Percentiles rank a stretch among this genome's conserved stretches.
Conservation (phyloP, 345 rosid species). For the Gossypium anomalum region DNA sequence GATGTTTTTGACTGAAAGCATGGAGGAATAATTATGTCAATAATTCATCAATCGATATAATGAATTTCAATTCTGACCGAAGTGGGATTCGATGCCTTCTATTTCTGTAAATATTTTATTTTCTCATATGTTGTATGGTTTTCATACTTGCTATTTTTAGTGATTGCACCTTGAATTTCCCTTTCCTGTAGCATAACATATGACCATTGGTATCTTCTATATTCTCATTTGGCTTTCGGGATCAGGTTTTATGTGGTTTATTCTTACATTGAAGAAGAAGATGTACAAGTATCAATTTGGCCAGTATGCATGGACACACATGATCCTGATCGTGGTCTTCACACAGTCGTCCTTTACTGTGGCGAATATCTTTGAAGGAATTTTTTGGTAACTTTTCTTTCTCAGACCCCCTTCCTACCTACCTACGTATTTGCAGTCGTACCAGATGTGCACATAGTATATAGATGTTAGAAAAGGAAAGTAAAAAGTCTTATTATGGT, state of each 20-base stretch:
- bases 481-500: not conserved
- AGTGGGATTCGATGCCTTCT: not conserved
- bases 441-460: not conserved
- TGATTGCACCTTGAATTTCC: constrained; percentile 1
- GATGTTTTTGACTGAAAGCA: constrained; percentile 8
- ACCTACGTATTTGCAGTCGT: not conserved
- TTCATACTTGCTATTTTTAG: not conserved
- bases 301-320: constrained; percentile 98
- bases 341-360: constrained; percentile 94
- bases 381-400: constrained; percentile 65
- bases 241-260: constrained; percentile 98
- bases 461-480: not conserved
- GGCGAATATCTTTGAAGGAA: constrained; percentile 97
- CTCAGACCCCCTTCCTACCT: not conserved
- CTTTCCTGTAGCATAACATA: not conserved
- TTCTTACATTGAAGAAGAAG: constrained; percentile 90
- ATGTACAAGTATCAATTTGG: constrained; percentile 99
- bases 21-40: not conserved
- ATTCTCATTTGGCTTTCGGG: not conserved
- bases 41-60: not conserved
- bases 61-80: not conserved
- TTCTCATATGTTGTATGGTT: not conserved
- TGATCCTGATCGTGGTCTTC: constrained; percentile 95
- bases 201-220: not conserved
- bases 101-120: not conserved